Evolutionary conservation across 768 basidiomycete species (phyloP).

Genomic region (Leccinum arenicola): DNA sequence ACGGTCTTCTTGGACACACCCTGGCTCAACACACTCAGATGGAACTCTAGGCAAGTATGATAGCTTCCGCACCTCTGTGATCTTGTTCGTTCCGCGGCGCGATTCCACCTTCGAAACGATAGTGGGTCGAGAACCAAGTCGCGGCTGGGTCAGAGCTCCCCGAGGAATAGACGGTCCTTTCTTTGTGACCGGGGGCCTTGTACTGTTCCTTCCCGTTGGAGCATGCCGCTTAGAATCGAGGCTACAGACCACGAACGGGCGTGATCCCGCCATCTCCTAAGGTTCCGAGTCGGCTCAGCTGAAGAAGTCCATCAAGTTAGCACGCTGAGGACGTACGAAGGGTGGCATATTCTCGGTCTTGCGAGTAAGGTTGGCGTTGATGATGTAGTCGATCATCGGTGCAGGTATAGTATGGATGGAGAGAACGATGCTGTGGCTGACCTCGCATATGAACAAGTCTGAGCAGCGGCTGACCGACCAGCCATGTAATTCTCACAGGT

Average conservation of each 20-base stretch:
- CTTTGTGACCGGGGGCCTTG: no score
- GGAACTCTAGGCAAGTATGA: background rate
- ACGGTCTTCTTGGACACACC: no score
- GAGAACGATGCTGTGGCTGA: slow-evolving; percentile 1
- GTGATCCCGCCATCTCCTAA: background rate
- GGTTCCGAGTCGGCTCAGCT: background rate
- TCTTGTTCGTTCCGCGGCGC: background rate
- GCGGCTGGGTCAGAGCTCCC: background rate
- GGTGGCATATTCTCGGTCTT: background rate
- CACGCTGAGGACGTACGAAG: background rate
- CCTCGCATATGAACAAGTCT: background rate
- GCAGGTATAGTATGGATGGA: background rate
- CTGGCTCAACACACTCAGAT: background rate
- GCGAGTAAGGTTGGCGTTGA: background rate
- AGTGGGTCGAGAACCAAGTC: background rate
- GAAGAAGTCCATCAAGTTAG: background rate
- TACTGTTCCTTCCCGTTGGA: background rate
- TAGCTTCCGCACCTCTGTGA: background rate
- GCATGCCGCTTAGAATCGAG: background rate
- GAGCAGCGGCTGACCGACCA: background rate
- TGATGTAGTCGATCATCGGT: background rate
- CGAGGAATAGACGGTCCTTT: background rate
- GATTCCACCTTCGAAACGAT: background rate
- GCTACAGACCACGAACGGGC: slow-evolving; percentile 10
- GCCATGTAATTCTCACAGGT: background rate